Conservation (phyloP, 495 filamentous ascomycete species). For the Tetracladium setigerum region DNA sequence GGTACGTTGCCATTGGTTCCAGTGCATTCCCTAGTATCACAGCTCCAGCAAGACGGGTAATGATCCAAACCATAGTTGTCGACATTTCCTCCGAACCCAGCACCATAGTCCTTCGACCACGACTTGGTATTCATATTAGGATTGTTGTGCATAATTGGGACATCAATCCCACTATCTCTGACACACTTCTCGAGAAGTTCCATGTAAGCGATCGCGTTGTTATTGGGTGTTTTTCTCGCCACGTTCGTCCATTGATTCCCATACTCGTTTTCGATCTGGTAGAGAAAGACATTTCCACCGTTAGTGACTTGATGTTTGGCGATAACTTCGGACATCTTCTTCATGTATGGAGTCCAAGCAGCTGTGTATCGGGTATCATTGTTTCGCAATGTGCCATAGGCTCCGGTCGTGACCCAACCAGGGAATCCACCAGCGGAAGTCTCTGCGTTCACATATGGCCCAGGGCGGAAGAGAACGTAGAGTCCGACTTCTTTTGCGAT, state of each 20-base stretch:
- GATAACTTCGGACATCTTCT: conserved; percentile 39
- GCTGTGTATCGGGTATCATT: conserved; percentile 50
- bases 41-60: conserved; percentile 58
- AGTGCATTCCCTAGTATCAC: conserved; percentile 43
- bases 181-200: conserved; percentile 42
- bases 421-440: conserved; percentile 51
- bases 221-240: conserved; percentile 36
- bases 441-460: conserved; percentile 56
- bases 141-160: conserved; percentile 48
- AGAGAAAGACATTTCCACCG: conserved; percentile 45
- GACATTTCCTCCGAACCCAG: conserved; percentile 42
- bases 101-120: conserved; percentile 41
- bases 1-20: conserved; percentile 47
- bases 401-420: conserved; percentile 55
- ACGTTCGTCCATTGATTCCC: conserved; percentile 45
- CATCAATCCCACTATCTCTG: conserved; percentile 42
- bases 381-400: conserved; percentile 47
- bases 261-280: conserved; percentile 58
- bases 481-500: conserved; percentile 49
- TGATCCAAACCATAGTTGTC: conserved; percentile 50
- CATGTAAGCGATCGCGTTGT: conserved; percentile 46
- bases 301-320: conserved; percentile 47
- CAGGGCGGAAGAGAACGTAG: conserved; percentile 50
- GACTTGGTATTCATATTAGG: conserved; percentile 32
- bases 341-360: conserved; percentile 46